Evolutionary conservation across 2,329 filamentous ascomycete species (phyloP).

Genomic region (Zymoseptoria ardabiliae): DNA sequence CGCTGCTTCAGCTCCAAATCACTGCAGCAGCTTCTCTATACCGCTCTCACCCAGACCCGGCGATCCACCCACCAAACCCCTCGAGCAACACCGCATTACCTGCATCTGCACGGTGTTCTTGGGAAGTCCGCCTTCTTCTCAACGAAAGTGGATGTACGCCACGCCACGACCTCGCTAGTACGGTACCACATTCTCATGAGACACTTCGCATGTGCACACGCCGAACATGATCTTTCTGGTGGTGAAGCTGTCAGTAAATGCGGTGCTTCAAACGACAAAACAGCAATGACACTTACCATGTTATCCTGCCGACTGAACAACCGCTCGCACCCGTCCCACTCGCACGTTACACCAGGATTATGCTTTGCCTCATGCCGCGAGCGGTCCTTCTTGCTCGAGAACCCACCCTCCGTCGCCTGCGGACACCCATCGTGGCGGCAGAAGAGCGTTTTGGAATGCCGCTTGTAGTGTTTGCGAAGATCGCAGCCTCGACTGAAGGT

Average conservation of each 20-base stretch:
- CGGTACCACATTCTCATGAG: neutral
- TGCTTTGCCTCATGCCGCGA: slow-evolving; percentile 57
- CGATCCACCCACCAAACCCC: neutral
- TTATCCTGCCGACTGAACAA: slow-evolving; percentile 57
- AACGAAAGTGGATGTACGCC: neutral
- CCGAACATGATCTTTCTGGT: slow-evolving; percentile 27
- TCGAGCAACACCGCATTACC: neutral
- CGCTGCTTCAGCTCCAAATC: neutral
- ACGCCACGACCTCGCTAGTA: neutral
- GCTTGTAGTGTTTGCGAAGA: slow-evolving; percentile 55
- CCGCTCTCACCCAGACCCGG: neutral
- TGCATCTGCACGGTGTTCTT: neutral
- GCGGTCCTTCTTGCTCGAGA: slow-evolving; percentile 57
- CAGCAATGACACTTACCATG: slow-evolving; percentile 41
- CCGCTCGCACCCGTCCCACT: slow-evolving; percentile 50
- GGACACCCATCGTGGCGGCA: slow-evolving; percentile 53
- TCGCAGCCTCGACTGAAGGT: slow-evolving; percentile 54
- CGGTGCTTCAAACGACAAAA: neutral
- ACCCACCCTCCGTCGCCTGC: slow-evolving; percentile 49
- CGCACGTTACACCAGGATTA: slow-evolving; percentile 51
- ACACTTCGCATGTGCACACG: slow-evolving; percentile 19
- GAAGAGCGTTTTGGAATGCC: slow-evolving; percentile 55
- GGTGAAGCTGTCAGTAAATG: slow-evolving; percentile 5
- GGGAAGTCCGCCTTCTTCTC: neutral
- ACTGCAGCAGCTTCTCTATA: neutral